Evolutionary conservation across 2,329 filamentous ascomycete genomes (phyloP).

Genomic region (Penicillium sp.): DNA sequence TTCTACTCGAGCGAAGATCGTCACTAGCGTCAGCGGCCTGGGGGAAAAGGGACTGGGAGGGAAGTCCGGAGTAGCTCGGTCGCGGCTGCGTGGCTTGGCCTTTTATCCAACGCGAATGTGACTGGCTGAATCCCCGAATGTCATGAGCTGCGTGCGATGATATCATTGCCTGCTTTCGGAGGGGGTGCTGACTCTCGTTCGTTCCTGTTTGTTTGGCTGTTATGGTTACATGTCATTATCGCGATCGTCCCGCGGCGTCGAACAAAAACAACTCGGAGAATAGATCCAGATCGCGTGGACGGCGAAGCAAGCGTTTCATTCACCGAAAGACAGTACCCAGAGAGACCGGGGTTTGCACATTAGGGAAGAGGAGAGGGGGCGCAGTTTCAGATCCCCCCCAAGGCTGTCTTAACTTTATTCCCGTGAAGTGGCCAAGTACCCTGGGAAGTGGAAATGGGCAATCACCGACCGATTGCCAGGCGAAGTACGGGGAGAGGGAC

Average conservation of each 20-base stretch:
- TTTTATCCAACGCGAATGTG: neutral
- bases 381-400: constrained; percentile 16
- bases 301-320: neutral
- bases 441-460: neutral
- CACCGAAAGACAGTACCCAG: neutral
- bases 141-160: neutral
- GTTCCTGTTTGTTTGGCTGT: neutral
- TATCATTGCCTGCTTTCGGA: neutral
- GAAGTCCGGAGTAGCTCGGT: constrained; percentile 16
- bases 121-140: neutral
- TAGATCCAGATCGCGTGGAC: neutral
- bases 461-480: neutral
- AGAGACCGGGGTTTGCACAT: neutral
- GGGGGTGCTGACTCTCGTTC: neutral
- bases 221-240: neutral
- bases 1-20: constrained; percentile 3
- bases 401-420: constrained; percentile 18
- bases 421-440: neutral
- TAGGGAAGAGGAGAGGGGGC: neutral
- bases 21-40: neutral
- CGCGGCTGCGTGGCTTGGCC: constrained; percentile 10
- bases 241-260: neutral
- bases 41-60: neutral
- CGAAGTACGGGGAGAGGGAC: neutral
- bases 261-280: neutral